Conservation (phyloP, 768 basidiomycete species). For the Porpolomopsis calyptriformis region DNA sequence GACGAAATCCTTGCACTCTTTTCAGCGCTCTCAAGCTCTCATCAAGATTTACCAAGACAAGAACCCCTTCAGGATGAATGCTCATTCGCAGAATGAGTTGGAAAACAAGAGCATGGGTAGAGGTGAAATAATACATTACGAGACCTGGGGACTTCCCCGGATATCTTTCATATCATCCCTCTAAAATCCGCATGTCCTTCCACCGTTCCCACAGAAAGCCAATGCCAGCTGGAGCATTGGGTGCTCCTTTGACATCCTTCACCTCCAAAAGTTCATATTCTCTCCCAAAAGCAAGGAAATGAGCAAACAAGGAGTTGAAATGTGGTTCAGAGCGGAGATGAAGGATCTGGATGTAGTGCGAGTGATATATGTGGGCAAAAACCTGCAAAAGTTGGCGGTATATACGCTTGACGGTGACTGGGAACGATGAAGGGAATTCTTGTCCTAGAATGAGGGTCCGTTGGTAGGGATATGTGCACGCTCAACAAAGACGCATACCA, state of each 20-base stretch:
- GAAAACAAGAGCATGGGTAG: no score
- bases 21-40: no score
- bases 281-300: constrained; percentile 92
- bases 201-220: constrained; percentile 82
- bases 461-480: constrained; percentile 9
- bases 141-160: not conserved
- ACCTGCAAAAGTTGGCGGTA: constrained; percentile 95
- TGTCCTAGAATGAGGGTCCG: constrained; percentile 43
- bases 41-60: no score
- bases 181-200: constrained; percentile 71
- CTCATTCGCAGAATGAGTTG: no score
- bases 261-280: constrained; percentile 89
- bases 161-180: not conserved
- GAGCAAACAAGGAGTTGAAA: constrained; percentile 96
- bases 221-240: constrained; percentile 55
- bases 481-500: constrained; percentile 32
- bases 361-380: constrained; percentile 96
- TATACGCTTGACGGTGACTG: constrained; percentile 85
- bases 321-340: constrained; percentile 93
- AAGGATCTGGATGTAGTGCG: constrained; percentile 84
- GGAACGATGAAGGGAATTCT: constrained; percentile 83
- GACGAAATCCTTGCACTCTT: no score
- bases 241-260: constrained; percentile 75
- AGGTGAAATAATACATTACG: not conserved
- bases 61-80: no score